Base-by-base conservation (phyloP, 2,329 filamentous ascomycete genomes). In the Aspergillus texensis region DNA sequence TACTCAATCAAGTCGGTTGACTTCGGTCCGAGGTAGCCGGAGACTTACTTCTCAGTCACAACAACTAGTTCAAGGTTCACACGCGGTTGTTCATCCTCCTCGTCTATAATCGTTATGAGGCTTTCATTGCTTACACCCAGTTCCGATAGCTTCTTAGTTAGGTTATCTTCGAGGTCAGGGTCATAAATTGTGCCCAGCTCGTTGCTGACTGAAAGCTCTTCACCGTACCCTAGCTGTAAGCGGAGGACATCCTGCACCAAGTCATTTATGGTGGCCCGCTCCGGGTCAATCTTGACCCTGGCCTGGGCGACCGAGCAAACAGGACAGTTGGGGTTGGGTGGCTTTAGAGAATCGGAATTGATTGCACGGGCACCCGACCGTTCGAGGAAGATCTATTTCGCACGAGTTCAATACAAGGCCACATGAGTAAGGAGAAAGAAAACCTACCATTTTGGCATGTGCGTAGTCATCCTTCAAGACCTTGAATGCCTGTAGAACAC, bases 401-500 rank as follows among this genome's bases (percentile, higher is more conserved):
- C 57, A 11, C 12, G 34, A 58, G 12, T 59, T 43, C 24, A 58
- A 28, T n/a, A n/a, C n/a, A 14, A 41, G n/a, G 43, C 48, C 21
- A 34, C 28, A 34, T 14, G 19, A 6, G 39, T 19, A 6, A 30
- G 30, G 16, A 34, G 1, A 43, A 1, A 19, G 11, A 32, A 46
- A 10, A 69, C 78, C 67, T 77, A 89, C 89, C 85, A 95, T 94
- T 75, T 90, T 94, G 0, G 90, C 89, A 70, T 88, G 86, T 39
- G 84, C 80, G 63, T 89, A 90, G 56, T 94, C 87, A 24, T 88
- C 86, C 72, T 85, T 89, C 62, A 99, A 81, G 28, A 98, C 90
- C 77, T 97, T 98, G 83, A 96, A 95, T 0, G 94, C 90, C 77
- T 98, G 91, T 30, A 99, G 81, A 8, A 98, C 93, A 74, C 94